Evolutionary conservation across 1,284 basidiomycete genomes (phyloP), one percentile per base, ranked within the genome.

Genomic region (Cystobasidium slooffiae): DNA sequence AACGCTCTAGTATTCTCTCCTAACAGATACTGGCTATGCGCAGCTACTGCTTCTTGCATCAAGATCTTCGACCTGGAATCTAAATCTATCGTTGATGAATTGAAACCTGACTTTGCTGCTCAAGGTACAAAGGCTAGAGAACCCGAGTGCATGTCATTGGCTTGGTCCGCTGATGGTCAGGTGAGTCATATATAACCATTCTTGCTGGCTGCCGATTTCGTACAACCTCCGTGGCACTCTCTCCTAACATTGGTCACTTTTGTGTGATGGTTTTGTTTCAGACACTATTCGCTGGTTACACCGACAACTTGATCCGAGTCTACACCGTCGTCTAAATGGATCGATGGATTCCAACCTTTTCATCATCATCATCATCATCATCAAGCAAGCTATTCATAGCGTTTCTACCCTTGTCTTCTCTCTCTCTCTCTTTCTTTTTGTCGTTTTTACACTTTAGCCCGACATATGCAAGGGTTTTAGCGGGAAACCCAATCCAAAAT

Each of bases 1-100:
- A 99, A 99, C 84, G 94, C 97, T 75, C 92, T 99, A 79, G 96
- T 98, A 83, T 99, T 99, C 89, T 97, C 94, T 43, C 97, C 97
- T 79, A 97, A 97, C 88, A 75, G 75, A 77, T 99, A 99, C 91
- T 99, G 97, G 97, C 87, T 99, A 78, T 99, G 97, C 84, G 97
- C 97, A 80, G 97, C 97, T 79, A 99, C 97, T 78, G 88, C 94
- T 77, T 93, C 91, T 82, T 97, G 93, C 85, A 93, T 99, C 87
- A 99, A 99, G 88, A 98, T 97, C 85, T 97, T 97, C 83, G 94
- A 97, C 84, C 80, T 82, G 73, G 81, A 82, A 77, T 79, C 62
- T 78, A 97, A 94, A 85, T 94, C 92, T 62, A 97, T 99, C 83
- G 96, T 99, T 78, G 97, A 98, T 82, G 95, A 99, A 86, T 92